Conservation (phyloP, 345 rosid species). For the Trapa bicornis region DNA sequence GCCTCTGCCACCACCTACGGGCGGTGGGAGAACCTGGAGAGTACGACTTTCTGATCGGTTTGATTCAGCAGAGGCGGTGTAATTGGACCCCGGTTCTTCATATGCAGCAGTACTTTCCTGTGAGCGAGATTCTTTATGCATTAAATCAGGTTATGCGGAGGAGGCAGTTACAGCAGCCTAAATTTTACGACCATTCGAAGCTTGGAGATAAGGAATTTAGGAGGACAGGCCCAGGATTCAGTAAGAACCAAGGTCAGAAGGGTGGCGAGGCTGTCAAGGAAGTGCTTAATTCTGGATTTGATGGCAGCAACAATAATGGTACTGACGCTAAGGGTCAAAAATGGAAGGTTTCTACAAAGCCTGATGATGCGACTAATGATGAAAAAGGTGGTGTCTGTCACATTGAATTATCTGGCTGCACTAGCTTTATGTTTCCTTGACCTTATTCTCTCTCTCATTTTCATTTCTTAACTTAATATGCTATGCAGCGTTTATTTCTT, state of each 20-base stretch:
- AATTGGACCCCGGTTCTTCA: constrained; percentile 64
- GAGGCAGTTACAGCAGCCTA: constrained; percentile 26
- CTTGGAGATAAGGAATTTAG: constrained; percentile 37
- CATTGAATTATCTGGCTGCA: constrained; percentile 2
- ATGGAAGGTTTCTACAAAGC: constrained; percentile 21
- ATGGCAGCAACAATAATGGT: constrained; percentile 21
- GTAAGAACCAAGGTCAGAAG: constrained; percentile 23
- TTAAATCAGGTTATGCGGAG: constrained; percentile 61
- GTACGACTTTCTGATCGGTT: constrained; percentile 40
- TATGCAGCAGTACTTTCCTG: constrained; percentile 73
- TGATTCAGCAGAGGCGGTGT: constrained; percentile 64
- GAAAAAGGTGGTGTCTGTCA: constrained; percentile 39
- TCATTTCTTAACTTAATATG: neutral
- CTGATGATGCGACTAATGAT: constrained; percentile 35
- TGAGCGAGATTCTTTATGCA: constrained; percentile 39
- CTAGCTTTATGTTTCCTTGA: too few relatives aligned
- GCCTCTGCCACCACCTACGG: constrained; percentile 54
- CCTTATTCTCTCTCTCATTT: neutral
- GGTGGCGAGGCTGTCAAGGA: constrained; percentile 29
- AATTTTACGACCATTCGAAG: constrained; percentile 9
- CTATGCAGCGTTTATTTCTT: neutral
- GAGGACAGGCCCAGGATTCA: constrained; percentile 42
- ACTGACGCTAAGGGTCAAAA: constrained; percentile 16
- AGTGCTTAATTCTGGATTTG: constrained; percentile 22
- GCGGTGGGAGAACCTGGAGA: constrained; percentile 61